Conservation (phyloP, 78 protist species). For the Pelomyxa schiedti region DNA sequence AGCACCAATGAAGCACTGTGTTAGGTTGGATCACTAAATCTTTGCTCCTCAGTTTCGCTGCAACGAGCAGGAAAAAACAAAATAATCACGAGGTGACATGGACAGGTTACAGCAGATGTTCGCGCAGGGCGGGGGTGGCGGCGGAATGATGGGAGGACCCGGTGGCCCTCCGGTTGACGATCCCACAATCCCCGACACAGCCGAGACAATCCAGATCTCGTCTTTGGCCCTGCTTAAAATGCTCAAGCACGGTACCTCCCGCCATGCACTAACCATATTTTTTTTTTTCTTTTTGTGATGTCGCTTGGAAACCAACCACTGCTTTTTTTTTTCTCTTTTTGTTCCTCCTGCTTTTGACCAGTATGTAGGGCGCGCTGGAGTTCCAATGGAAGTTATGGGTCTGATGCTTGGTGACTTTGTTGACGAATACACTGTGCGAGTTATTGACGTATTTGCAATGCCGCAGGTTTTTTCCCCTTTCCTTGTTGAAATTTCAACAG, state of each 20-base stretch:
- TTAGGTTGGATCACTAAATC: too few species aligned
- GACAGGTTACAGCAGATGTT: too few species aligned
- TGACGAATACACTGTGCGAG: conserved; percentile 98
- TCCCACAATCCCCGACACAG: conserved; percentile 76
- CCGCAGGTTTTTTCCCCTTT: too few species aligned
- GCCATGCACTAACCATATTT: not conserved
- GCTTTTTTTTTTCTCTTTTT: conserved; percentile 2
- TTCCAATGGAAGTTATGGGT: conserved; percentile 99
- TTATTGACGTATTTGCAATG: conserved; percentile 98
- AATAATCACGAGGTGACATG: too few species aligned
- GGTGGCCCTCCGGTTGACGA: not conserved
- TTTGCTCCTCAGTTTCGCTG: too few species aligned
- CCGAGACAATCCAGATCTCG: conserved; percentile 91
- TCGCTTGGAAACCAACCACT: too few species aligned
- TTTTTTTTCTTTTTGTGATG: not conserved
- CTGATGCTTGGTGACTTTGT: conserved; percentile 99
- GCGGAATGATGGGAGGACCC: not conserved
- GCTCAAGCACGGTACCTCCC: conserved; percentile 75
- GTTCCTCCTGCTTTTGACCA: not conserved
- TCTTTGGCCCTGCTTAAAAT: conserved; percentile 92
- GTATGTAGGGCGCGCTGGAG: conserved; percentile 93
- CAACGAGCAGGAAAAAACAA: too few species aligned
- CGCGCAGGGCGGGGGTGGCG: too few species aligned
- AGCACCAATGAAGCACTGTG: too few species aligned
- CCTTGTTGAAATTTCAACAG: too few species aligned